Evolutionary conservation across 306 rosid genomes (phyloP).

Genomic region (Quercus wislizeni): DNA sequence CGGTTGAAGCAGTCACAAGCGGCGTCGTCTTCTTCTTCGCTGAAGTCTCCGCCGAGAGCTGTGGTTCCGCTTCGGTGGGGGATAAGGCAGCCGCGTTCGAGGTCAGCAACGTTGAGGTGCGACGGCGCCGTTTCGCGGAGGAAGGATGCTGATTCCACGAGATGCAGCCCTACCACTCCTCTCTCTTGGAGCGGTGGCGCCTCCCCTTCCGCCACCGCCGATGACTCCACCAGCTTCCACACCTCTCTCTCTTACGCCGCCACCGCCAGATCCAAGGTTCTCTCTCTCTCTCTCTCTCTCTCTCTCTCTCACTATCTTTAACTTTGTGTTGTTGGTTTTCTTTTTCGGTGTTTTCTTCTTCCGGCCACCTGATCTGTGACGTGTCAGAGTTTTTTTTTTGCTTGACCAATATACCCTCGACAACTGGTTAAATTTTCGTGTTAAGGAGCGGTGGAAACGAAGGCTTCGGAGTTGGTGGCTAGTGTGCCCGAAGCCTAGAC

Average conservation of each 20-base stretch:
- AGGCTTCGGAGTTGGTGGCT: conserved; percentile 11
- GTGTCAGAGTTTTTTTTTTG: not conserved
- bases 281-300: not conserved
- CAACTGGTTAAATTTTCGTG: not conserved
- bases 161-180: conserved; percentile 93
- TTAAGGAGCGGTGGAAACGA: not conserved
- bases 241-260: conserved; percentile 24
- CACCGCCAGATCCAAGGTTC: conserved; percentile 86
- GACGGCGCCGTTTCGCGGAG: conserved; percentile 43
- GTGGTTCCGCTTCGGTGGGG: conserved; percentile 60
- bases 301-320: not conserved
- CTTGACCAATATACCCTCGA: conserved; percentile 1
- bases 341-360: conserved; percentile 4
- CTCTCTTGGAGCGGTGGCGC: conserved; percentile 90
- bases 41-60: conserved; percentile 29
- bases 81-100: conserved; percentile 53
- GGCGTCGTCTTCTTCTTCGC: conserved; percentile 8
- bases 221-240: conserved; percentile 56
- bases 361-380: conserved; percentile 30
- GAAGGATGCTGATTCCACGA: conserved; percentile 53
- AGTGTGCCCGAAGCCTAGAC: conserved; percentile 16
- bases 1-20: conserved; percentile 59
- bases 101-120: conserved; percentile 41
- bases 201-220: conserved; percentile 73
- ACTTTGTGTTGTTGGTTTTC: not conserved